phyloP scores from a whole-genome alignment of 2,329 filamentous ascomycete genomes.

The Lasiodiplodia sp. region DNA sequence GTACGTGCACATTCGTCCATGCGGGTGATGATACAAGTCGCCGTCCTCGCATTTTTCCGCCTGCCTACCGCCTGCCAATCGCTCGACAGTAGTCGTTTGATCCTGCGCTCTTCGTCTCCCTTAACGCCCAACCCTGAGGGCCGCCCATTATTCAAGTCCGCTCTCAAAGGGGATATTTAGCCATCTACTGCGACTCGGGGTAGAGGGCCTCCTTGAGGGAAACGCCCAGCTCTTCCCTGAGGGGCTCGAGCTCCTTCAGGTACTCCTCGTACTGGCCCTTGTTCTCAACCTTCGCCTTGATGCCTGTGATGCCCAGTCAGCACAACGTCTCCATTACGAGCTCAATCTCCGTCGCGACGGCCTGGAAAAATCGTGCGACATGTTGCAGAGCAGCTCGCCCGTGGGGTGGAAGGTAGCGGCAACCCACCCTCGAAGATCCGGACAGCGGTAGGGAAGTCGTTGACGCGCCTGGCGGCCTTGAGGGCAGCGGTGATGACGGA shows the following conservation, averaged over 20 bases:
- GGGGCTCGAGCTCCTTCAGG: slow-evolving; percentile 87
- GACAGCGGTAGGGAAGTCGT: slow-evolving; percentile 98
- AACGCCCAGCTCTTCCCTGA: slow-evolving; percentile 93
- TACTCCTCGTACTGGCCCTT: slow-evolving; percentile 96
- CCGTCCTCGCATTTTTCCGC: slow-evolving; percentile 12
- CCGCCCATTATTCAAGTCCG: slow-evolving; percentile 16
- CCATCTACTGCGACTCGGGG: slow-evolving; percentile 57
- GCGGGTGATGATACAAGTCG: slow-evolving; percentile 29
- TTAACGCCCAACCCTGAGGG: slow-evolving; percentile 1
- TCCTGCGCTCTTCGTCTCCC: slow-evolving; percentile 20
- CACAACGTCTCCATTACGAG: not conserved
- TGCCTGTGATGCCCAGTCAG: slow-evolving; percentile 63
- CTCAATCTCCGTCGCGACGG: not conserved
- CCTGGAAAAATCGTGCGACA: not conserved
- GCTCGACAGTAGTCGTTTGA: slow-evolving; percentile 9
- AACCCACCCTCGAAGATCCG: slow-evolving; percentile 94
- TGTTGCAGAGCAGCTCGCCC: not conserved
- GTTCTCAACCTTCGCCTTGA: slow-evolving; percentile 99
- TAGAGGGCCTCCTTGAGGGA: slow-evolving; percentile 92
- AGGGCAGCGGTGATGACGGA: slow-evolving; percentile 90
- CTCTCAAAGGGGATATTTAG: not conserved
- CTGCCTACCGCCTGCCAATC: slow-evolving; percentile 16
- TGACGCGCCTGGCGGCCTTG: slow-evolving; percentile 92
- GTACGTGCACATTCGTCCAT: slow-evolving; percentile 23
- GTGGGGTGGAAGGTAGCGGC: not conserved